These are phyloP conservation scores for Mycena alexandri DNA, from an alignment of 768 basidiomycete species.

Conservation along the genomic window DNA sequence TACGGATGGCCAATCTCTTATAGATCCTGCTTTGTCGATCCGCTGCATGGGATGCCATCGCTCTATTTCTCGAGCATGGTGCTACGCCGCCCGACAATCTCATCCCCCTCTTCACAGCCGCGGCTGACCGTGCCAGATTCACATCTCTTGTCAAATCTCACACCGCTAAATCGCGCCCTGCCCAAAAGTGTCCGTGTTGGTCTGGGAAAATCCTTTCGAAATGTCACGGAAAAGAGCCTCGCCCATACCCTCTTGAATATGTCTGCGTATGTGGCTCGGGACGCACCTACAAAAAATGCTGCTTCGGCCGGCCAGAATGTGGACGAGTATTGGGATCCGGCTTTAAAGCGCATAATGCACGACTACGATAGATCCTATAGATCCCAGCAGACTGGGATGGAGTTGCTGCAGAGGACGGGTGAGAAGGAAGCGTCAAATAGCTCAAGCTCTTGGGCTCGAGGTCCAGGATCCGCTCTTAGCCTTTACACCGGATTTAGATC, in stretches of 20 bases:
- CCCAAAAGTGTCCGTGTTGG: conserved; percentile 24
- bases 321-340: conserved; percentile 21
- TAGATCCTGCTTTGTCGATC: conserved; percentile 9
- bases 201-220: conserved; percentile 12
- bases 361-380: too few relatives aligned
- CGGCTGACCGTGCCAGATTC: conserved; percentile 7
- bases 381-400: too few relatives aligned
- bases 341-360: conserved; percentile 7
- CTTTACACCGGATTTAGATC: not conserved
- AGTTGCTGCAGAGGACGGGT: too few relatives aligned
- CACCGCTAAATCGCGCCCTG: not conserved
- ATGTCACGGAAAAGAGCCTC: conserved; percentile 10
- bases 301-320: conserved; percentile 13
- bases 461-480: not conserved
- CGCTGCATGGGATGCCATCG: conserved; percentile 17
- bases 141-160: not conserved
- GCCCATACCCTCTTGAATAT: conserved; percentile 18
- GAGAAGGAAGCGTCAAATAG: not conserved
- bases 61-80: conserved; percentile 22
- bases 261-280: conserved; percentile 21
- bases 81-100: not conserved
- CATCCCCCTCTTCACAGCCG: not conserved
- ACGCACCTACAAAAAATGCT: conserved; percentile 13
- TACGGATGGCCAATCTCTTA: conserved; percentile 15
- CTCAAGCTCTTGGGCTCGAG: not conserved